Evolutionary conservation across 352 stramenopile species (phyloP).

Genomic region (Lagenidium giganteum): DNA sequence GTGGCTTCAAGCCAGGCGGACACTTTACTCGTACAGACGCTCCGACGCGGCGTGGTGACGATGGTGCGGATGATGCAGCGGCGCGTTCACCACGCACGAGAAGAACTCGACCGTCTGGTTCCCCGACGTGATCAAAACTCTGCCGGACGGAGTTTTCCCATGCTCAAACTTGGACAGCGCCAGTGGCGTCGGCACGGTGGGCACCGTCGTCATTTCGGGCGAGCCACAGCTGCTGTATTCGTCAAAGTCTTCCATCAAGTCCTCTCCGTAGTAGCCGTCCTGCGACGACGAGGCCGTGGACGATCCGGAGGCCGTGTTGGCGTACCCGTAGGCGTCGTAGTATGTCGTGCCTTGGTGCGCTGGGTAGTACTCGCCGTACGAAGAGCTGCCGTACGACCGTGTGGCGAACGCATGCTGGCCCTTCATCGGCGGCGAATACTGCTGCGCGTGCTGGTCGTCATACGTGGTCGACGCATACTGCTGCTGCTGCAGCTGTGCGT

Average conservation of each 20-base stretch:
- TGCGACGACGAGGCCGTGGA: constrained; percentile 77
- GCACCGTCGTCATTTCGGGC: constrained; percentile 73
- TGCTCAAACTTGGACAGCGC: constrained; percentile 71
- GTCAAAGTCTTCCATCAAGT: constrained; percentile 69
- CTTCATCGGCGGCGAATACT: constrained; percentile 21
- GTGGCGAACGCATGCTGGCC: constrained; percentile 6
- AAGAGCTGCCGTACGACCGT: constrained; percentile 6
- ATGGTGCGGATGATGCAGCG: constrained; percentile 39
- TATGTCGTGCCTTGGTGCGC: constrained; percentile 33
- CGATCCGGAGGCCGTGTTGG: constrained; percentile 57
- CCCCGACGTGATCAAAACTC: constrained; percentile 65
- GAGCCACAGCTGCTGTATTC: constrained; percentile 30
- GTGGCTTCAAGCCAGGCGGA: too few relatives aligned
- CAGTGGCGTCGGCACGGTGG: constrained; percentile 63
- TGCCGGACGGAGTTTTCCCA: constrained; percentile 71
- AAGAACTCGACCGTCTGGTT: constrained; percentile 88
- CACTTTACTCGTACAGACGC: too few relatives aligned
- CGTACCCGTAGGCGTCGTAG: constrained; percentile 23
- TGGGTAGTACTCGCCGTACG: constrained; percentile 38
- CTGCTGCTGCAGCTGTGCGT: constrained; percentile 3
- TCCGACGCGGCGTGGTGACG: too few relatives aligned
- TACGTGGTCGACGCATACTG: background rate
- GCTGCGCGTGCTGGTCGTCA: constrained; percentile 11
- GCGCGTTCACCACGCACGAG: constrained; percentile 70
- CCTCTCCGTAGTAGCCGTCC: constrained; percentile 71